phyloP scores from a whole-genome alignment of 1,139 yeast genomes.

The Candida buenavistaensis region DNA sequence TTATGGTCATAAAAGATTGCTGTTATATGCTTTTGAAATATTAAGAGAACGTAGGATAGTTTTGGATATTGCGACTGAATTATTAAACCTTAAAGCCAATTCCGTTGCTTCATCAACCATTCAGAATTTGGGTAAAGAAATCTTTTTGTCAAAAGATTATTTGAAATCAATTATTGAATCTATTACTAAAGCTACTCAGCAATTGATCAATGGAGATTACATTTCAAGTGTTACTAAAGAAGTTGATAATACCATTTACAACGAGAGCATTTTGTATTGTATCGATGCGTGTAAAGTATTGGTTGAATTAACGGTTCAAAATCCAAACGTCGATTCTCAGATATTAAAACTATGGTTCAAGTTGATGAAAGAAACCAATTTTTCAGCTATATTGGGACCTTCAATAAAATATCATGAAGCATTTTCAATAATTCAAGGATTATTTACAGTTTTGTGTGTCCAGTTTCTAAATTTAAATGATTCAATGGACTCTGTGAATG shows the following conservation, averaged over 20 bases:
- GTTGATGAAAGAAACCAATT: constrained; percentile 45
- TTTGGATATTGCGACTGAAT: constrained; percentile 37
- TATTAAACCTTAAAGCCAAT: constrained; percentile 39
- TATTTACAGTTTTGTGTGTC: constrained; percentile 51
- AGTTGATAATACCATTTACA: constrained; percentile 25
- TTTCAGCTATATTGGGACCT: constrained; percentile 31
- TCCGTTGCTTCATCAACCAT: constrained; percentile 27
- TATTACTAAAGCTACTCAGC: constrained; percentile 7
- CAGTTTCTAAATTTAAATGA: constrained; percentile 56
- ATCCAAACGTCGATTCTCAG: constrained; percentile 30
- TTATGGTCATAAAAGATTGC: constrained; percentile 29
- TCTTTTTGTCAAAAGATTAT: constrained; percentile 31
- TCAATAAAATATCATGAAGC: constrained; percentile 32
- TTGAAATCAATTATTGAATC: constrained; percentile 22
- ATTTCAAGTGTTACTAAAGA: constrained; percentile 19
- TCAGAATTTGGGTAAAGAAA: constrained; percentile 41
- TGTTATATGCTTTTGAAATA: constrained; percentile 33
- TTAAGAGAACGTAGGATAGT: constrained; percentile 49
- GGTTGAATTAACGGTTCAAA: constrained; percentile 36
- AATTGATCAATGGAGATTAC: constrained; percentile 12
- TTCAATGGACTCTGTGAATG: constrained; percentile 34
- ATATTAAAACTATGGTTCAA: constrained; percentile 56
- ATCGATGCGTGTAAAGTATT: constrained; percentile 47
- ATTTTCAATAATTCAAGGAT: constrained; percentile 43
- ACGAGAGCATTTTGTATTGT: constrained; percentile 38